Base-by-base conservation (phyloP, 495 filamentous ascomycete genomes). In the Bacidia gigantensis region DNA sequence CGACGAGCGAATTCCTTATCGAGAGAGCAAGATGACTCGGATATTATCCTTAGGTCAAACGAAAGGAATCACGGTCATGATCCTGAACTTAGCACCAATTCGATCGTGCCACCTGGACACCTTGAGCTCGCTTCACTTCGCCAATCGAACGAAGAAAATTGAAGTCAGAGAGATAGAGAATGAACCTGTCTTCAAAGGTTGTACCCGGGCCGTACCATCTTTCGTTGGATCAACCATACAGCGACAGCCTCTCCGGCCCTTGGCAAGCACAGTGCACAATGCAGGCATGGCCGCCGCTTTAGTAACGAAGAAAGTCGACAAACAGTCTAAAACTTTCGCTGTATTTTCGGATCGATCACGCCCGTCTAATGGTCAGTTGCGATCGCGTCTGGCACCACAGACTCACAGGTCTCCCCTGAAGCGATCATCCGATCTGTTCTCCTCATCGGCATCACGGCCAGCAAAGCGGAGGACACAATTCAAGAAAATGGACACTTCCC, bases 1-100 rank as follows among this genome's bases (percentile, higher is more conserved):
- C 61, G 78, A 83, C 48, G 76, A 77, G 48, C 79, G 92, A 21
- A 90, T 97, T 54, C 92, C 92, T 0, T 96, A 93, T 62, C 78
- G 89, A 50, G 92, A 98, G 64, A 87, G 82, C 22, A 98, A 97
- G 71, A 96, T 97, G 92, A 98, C 92, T 2, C 75, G 92, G 32
- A 96, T 98, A 26, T 65, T 98, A 25, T 89, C 83, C 0, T 69
- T 96, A 11, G 92, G 92, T 0, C 92, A 98, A 66, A 97, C 97
- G 64, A 89, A 95, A 56, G 90, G 92, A 11, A 74, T 95, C 41
- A 96, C 89, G 0, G 73, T 97, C 52, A 98, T 98, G 92, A 92
- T 98, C 51, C 73, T 98, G 35, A 98, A 96, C 61, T 76, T 97
- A 0, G 89, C 92, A 0, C 88, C 85, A 3, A 73, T 84, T 46